phyloP scores from a whole-genome alignment of 441 rosid genomes.

The Populus hybrid region DNA sequence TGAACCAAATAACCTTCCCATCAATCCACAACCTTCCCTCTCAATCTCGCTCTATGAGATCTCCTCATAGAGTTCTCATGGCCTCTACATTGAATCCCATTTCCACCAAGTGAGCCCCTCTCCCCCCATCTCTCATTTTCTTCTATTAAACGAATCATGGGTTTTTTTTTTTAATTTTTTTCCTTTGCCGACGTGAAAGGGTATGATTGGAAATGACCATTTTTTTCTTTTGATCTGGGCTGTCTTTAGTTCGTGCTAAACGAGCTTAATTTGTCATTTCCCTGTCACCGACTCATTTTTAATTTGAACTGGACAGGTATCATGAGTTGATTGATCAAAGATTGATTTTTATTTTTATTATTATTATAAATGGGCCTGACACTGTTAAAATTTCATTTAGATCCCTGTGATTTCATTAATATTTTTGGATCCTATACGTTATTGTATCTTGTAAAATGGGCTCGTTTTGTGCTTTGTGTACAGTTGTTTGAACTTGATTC shows the following conservation, averaged over 20 bases:
- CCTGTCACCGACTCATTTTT: background rate
- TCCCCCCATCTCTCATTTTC: background rate
- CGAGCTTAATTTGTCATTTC: background rate
- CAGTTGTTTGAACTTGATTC: background rate
- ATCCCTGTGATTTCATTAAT: background rate
- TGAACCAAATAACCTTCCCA: slow-evolving; percentile 28
- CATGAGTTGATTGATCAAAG: background rate
- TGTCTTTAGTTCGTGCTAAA: background rate
- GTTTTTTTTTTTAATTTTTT: background rate
- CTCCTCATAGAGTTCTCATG: slow-evolving; percentile 6
- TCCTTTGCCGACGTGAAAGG: background rate
- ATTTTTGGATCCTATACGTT: background rate
- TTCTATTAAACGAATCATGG: background rate
- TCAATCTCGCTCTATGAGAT: slow-evolving; percentile 23
- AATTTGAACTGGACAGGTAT: background rate
- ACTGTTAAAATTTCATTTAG: background rate
- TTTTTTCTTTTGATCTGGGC: background rate
- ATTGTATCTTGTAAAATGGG: background rate
- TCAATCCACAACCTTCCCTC: slow-evolving; percentile 26
- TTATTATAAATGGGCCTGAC: background rate
- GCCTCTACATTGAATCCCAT: background rate
- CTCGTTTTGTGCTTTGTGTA: slow-evolving; percentile 2
- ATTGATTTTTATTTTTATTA: background rate
- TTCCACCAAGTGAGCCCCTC: slow-evolving; percentile 1
- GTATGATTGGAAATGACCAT: background rate